A percentile compares a stretch with the other conserved stretches of the same genome.
phyloP scores from a whole-genome alignment of 106 monocot genomes.

The Vanilla planifolia region DNA sequence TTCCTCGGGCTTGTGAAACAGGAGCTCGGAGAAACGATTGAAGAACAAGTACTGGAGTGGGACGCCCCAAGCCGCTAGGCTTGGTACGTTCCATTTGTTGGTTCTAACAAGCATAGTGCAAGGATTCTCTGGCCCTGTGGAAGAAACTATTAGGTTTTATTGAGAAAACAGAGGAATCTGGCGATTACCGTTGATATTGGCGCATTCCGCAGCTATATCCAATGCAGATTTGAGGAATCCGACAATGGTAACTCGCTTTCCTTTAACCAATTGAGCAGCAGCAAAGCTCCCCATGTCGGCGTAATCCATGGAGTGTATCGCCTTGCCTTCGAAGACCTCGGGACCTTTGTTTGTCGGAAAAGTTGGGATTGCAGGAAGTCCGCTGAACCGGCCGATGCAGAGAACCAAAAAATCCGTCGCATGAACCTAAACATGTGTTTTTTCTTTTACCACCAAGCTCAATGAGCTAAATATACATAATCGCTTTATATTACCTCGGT shows the following conservation, averaged over 20 bases:
- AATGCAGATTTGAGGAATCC: slow-evolving; percentile 48
- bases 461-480: too few relatives aligned
- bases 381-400: slow-evolving; percentile 51
- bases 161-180: too few relatives aligned
- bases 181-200: slow-evolving; percentile 32
- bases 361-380: slow-evolving; percentile 33
- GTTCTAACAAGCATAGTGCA: too few relatives aligned
- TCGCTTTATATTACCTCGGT: too few relatives aligned
- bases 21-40: too few relatives aligned
- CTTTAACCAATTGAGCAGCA: slow-evolving; percentile 24
- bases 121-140: too few relatives aligned
- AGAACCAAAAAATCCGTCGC: slow-evolving; percentile 39
- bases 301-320: slow-evolving; percentile 57
- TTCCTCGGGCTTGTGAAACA: too few relatives aligned
- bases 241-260: slow-evolving; percentile 46
- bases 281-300: slow-evolving; percentile 26
- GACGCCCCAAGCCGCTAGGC: too few relatives aligned
- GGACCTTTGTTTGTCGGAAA: slow-evolving; percentile 43
- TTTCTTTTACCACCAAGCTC: neutral
- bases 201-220: slow-evolving; percentile 49
- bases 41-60: too few relatives aligned
- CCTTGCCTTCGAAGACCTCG: slow-evolving; percentile 42
- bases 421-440: too few relatives aligned
- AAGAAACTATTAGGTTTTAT: too few relatives aligned
- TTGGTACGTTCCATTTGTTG: too few relatives aligned